Evolutionary conservation across 768 basidiomycete species (phyloP), one percentile per base, ranked within the genome.

Genomic region (Solioccasus polychromus): DNA sequence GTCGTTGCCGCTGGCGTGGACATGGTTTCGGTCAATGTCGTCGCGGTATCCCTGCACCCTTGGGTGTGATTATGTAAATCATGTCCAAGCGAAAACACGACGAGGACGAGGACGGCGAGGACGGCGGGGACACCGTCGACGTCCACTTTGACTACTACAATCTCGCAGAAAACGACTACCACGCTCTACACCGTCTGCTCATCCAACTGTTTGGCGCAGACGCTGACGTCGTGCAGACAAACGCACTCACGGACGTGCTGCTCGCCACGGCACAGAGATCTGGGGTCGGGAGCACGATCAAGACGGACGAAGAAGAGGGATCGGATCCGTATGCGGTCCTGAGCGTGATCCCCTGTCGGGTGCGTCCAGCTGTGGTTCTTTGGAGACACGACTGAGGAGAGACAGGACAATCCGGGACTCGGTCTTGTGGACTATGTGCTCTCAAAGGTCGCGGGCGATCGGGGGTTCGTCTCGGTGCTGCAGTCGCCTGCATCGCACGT

Each of bases 81-180:
- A 81, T 80, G 79, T 70, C 73, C 26, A 82, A 80, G 62, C 71
- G 78, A 55, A 81, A 81, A 62, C 74, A 61, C n/a, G 54, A 48
- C 7, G 59, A 52, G 26, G 66, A 59, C n/a, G 64, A 64, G n/a
- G 72, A 68, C 43, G 50, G 60, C 43, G 50, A 61, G 8, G 71
- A 68, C 46, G 64, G 62, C 50, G 61, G 63, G 32, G 64, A 67
- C 35, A 74, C 58, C 15, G 52, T 61, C 19, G 62, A 66, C 40
- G 65, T 66, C 39, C 50, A 66, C 18, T 97, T 98, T 59, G 92
- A 96, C 53, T 98, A 96, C 63, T 94, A 90, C 75, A 85, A 90
- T 63, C 82, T 90, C 6, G 80, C 88, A 3, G 75, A 64, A 20
- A 68, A 89, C 56, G 94, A 98, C 69, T 96, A 87, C 62, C 83